Base-by-base conservation (phyloP, 2,329 filamentous ascomycete genomes). In the Monosporascus sp. region DNA sequence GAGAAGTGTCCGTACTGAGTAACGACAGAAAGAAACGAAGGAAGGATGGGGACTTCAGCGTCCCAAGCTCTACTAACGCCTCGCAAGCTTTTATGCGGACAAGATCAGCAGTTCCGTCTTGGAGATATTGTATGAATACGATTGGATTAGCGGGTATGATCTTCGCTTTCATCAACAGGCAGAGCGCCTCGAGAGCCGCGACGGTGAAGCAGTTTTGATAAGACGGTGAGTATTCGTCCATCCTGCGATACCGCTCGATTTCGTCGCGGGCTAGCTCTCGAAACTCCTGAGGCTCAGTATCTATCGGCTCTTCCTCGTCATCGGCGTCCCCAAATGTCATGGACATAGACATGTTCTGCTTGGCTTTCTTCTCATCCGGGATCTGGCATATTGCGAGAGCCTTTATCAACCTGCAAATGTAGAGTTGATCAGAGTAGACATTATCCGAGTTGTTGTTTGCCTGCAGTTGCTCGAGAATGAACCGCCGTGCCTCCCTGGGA, bases 361-460 rank as follows among this genome's bases (percentile, higher is more conserved):
- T 71, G 14, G 59, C 58, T n/a, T 70, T 70, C 50, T 65, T 66
- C 50, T 72, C 70, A 43, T 72, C 68, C 0, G 78, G 77, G 48
- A 86, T 76, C 25, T 85, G 72, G n/a, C 80, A 83, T 0, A 76
- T 77, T 1, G 83, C 78, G 25, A 87, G 70, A 0, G 80, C 77
- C 43, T 78, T 75, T 8, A 99, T 88, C 24, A 99, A 77, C 22
- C 81, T 88, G 7, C 90, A 85, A 51, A 99, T 83, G 66, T 97
- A 99, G 63, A 89, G 86, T 57, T 92, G 87, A 64, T 99, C 95
- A 5, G 92, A 96, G 65, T 84, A 95, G 49, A 86, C 73, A 62
- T 99, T 99, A 55, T 89, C 87, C 2, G 88, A 86, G 66, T 99
- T 99, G 71, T 99, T 92, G 66, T 99, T 99, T 74, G 91, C 93